These are phyloP conservation scores for Anisodus tanguticus DNA, from an alignment of 257 asterid genomes.

Conservation along the genomic window DNA sequence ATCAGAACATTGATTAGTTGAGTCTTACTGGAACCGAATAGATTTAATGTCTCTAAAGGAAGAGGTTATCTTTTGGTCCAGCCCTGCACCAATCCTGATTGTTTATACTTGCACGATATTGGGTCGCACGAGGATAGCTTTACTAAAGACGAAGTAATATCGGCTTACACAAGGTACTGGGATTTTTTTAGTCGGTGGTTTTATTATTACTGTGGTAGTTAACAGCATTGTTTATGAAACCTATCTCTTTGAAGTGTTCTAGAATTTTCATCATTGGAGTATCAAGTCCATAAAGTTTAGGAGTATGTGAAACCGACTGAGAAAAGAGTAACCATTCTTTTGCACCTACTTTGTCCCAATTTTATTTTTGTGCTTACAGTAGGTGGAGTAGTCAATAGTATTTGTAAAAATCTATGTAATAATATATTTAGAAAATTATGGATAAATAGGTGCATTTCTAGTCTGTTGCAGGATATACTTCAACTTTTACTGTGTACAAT, in stretches of 20 bases:
- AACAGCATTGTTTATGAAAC: not conserved
- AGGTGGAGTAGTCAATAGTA: not conserved
- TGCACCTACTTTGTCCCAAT: not conserved
- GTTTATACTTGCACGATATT: slow-evolving; percentile 85
- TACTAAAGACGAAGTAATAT: slow-evolving; percentile 88
- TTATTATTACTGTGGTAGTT: slow-evolving; percentile 1
- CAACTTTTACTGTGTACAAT: not conserved
- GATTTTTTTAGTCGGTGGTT: slow-evolving; percentile 19
- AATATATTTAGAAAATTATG: not conserved
- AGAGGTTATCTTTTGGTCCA: slow-evolving; percentile 42
- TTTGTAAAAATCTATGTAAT: not conserved
- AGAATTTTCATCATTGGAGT: slow-evolving; percentile 4
- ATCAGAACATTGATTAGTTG: not conserved
- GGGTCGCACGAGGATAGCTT: slow-evolving; percentile 91
- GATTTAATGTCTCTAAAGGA: slow-evolving; percentile 25
- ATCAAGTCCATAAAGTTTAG: not conserved
- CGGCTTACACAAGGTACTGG: slow-evolving; percentile 81
- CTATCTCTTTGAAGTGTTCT: not conserved
- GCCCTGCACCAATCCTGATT: slow-evolving; percentile 94
- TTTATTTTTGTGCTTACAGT: not conserved
- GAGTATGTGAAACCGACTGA: not conserved
- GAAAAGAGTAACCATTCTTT: not conserved
- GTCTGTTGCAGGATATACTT: not conserved
- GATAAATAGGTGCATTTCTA: slow-evolving; percentile 16
- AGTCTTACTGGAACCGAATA: not conserved